phyloP scores from a whole-genome alignment of 2,329 filamentous ascomycete genomes.

The Penicillium polonicum region DNA sequence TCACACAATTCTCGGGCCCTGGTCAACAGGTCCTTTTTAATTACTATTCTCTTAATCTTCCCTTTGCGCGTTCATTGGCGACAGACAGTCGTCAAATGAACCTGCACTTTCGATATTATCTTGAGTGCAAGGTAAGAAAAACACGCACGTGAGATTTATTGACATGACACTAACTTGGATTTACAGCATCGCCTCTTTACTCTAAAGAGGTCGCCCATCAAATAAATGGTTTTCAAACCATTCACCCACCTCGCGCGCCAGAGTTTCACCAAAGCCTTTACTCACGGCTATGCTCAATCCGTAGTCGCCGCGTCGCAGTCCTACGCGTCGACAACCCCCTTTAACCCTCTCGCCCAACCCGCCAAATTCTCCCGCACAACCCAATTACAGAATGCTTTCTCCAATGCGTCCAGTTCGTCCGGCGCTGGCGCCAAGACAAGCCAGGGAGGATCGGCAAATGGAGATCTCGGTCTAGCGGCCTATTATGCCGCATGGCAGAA shows the following conservation, averaged over 20 bases:
- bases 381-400: constrained; percentile 70
- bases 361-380: constrained; percentile 55
- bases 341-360: constrained; percentile 54
- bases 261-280: constrained; percentile 94
- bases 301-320: constrained; percentile 93
- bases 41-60: constrained; percentile 9
- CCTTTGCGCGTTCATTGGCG: constrained; percentile 80
- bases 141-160: neutral
- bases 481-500: constrained; percentile 91
- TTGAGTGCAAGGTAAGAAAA: constrained; percentile 62
- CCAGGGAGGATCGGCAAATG: constrained; percentile 54
- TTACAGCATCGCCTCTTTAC: constrained; percentile 54
- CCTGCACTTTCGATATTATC: constrained; percentile 71
- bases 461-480: constrained; percentile 72
- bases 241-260: constrained; percentile 87
- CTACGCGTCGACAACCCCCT: constrained; percentile 65
- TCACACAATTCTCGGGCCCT: neutral
- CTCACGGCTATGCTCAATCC: constrained; percentile 96
- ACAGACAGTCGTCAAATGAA: constrained; percentile 92
- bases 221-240: constrained; percentile 83
- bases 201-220: constrained; percentile 64
- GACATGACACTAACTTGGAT: neutral
- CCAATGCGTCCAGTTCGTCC: constrained; percentile 60
- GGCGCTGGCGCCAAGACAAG: constrained; percentile 56
- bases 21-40: constrained; percentile 10